Percentiles rank a stretch among this genome's conserved stretches.
phyloP scores from a whole-genome alignment of 495 filamentous ascomycete genomes.

The Schizothecium vesticola region DNA sequence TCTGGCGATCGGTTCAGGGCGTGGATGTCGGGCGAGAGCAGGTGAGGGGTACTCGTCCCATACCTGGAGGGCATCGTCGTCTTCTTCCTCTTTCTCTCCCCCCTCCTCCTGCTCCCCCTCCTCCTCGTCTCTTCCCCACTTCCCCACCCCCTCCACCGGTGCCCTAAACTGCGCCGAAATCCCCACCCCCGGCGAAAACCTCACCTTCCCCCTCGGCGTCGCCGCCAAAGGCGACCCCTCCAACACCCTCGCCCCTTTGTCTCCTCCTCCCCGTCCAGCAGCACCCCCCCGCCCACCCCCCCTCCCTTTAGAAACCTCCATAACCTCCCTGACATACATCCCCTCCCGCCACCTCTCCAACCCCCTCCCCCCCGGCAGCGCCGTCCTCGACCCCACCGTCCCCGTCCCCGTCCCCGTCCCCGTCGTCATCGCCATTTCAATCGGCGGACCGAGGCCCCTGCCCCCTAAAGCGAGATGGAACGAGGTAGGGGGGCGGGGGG shows the following conservation, averaged over 20 bases:
- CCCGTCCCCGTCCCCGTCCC: not conserved
- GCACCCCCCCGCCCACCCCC: too few relatives aligned
- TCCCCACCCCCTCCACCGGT: not conserved
- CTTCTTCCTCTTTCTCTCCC: too few relatives aligned
- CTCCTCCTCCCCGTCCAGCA: too few relatives aligned
- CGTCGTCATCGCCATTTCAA: not conserved
- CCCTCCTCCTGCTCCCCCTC: not conserved
- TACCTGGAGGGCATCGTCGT: not conserved
- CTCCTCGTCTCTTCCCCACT: not conserved
- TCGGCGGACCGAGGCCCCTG: not conserved
- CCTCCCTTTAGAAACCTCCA: not conserved
- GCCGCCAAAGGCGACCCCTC: not conserved
- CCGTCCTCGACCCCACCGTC: not conserved
- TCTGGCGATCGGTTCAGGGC: not conserved
- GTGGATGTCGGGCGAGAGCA: not conserved
- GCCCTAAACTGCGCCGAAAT: not conserved
- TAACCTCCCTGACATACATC: not conserved
- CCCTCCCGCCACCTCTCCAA: not conserved
- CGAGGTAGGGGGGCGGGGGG: rapidly evolving
- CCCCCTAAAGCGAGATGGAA: not conserved
- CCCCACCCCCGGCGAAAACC: not conserved
- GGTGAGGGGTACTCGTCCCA: not conserved
- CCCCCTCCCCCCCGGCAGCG: not conserved
- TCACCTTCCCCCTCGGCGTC: not conserved
- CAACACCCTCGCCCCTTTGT: not conserved